Conservation (phyloP, 2,329 filamentous ascomycete species). For the Trematosphaeria pertusa region DNA sequence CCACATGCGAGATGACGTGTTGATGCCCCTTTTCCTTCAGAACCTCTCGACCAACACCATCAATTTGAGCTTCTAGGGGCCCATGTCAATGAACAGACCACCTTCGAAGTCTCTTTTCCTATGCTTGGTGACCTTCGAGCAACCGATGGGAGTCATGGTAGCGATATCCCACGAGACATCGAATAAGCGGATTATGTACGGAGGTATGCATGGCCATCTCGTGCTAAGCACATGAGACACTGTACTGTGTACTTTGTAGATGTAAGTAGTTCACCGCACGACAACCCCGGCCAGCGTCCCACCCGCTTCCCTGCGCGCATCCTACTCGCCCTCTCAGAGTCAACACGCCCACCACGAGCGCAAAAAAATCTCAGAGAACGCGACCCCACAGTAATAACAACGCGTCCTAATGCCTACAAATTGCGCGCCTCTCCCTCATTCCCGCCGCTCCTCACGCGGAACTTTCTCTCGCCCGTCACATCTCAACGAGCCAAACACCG, state of each 20-base stretch:
- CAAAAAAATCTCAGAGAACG: neutral
- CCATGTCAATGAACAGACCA: neutral
- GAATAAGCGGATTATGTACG: too few relatives aligned
- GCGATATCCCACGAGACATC: too few relatives aligned
- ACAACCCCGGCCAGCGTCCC: neutral
- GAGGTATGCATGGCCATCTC: too few relatives aligned
- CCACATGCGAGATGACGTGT: constrained; percentile 14
- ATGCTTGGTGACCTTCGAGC: too few relatives aligned
- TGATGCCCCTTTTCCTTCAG: constrained; percentile 4
- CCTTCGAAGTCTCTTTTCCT: too few relatives aligned
- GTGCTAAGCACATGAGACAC: too few relatives aligned
- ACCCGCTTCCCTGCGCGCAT: neutral
- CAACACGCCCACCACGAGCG: constrained; percentile 1
- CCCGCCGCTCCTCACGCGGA: constrained; percentile 10
- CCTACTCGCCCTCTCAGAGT: constrained; percentile 4
- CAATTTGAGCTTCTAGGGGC: neutral
- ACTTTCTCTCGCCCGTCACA: constrained; percentile 10
- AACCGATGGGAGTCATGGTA: too few relatives aligned
- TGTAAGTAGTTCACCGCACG: too few relatives aligned
- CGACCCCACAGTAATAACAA: neutral
- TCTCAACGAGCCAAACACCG: neutral
- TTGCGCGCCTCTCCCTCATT: neutral
- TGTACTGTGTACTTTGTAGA: too few relatives aligned
- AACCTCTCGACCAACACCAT: constrained; percentile 1
- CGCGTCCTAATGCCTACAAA: neutral